Base-by-base conservation (phyloP, 2,329 filamentous ascomycete genomes). In the Cadophora gregata region DNA sequence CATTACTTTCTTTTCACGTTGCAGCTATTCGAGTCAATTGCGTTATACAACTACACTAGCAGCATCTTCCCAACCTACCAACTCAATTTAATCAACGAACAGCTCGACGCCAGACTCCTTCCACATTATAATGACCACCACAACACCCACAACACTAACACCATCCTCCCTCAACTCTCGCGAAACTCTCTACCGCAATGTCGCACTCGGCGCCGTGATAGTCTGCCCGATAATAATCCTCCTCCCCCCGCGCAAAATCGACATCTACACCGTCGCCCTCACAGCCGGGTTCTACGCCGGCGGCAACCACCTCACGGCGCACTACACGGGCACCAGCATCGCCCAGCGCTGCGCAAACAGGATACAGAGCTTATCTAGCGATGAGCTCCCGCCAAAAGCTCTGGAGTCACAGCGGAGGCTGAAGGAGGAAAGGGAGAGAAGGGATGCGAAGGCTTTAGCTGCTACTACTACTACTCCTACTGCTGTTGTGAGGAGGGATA, bases 211-310 rank as follows among this genome's bases (percentile, higher is more conserved):
- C 63, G 79, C 82, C 58, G 76, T 86, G 31, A 73, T 89, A 24
- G 74, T 81, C 58, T 86, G 84, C 67, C 87, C 87, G 0, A 69
- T 84, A 9, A 80, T 89, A 60, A 82, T 83, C 58, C 73, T 82
- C 19, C 77, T 89, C 10, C 87, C 87, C 10, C 87, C 87, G 0
- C 85, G 87, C 55, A 89, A 89, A 77, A 77, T 90, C 59, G 87
- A 89, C 74, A 73, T 85, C 62, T 88, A 87, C 78, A 89, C 86
- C 21, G 80, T 87, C 71, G 80, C 80, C 0, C 81, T 89, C 8
- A 77, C 81, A 50, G 76, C 80, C 31, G 80, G 81, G 1, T 76
- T 72, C 8, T 70, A 72, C 24, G 48, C 73, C 1, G 72, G 70
- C 33, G 72, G 66, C 2, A 77, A 78, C 61, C 72, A 78, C n/a